Percentiles rank a stretch among this genome's conserved stretches.
Evolutionary conservation across 768 basidiomycete species (phyloP).

Genomic region (Auricularia sp.): DNA sequence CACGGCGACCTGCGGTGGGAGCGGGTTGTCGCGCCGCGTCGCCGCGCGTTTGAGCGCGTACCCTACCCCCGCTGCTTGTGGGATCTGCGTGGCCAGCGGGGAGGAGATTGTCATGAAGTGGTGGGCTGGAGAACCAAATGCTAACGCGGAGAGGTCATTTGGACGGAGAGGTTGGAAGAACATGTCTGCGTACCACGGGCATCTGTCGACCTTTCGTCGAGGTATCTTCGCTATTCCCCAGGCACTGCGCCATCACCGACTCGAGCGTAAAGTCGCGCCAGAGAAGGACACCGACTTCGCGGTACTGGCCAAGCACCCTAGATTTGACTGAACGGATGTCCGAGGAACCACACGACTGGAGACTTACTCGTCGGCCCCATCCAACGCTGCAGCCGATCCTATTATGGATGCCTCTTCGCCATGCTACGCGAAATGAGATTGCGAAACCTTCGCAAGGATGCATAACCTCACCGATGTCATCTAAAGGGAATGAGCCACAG

Average conservation of each 20-base stretch:
- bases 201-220: conserved; percentile 84
- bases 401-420: conserved; percentile 89
- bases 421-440: conserved; percentile 34
- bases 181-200: conserved; percentile 62
- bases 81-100: conserved; percentile 88
- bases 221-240: conserved; percentile 74
- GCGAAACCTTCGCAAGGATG: not conserved
- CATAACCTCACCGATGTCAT: conserved; percentile 64
- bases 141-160: conserved; percentile 22
- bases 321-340: not conserved
- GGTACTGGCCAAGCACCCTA: conserved; percentile 88
- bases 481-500: conserved; percentile 26
- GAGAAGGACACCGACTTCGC: conserved; percentile 82
- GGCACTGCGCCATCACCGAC: conserved; percentile 84
- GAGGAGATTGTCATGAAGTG: conserved; percentile 95
- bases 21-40: conserved; percentile 38
- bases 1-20: conserved; percentile 58
- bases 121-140: conserved; percentile 78
- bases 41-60: conserved; percentile 74
- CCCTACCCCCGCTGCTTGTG: conserved; percentile 87
- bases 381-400: conserved; percentile 81
- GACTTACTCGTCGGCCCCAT: conserved; percentile 73
- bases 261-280: conserved; percentile 80
- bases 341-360: not conserved
- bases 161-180: not conserved